Base-by-base conservation (phyloP, 1,284 basidiomycete species). In the Sphaerobolus stellatus region DNA sequence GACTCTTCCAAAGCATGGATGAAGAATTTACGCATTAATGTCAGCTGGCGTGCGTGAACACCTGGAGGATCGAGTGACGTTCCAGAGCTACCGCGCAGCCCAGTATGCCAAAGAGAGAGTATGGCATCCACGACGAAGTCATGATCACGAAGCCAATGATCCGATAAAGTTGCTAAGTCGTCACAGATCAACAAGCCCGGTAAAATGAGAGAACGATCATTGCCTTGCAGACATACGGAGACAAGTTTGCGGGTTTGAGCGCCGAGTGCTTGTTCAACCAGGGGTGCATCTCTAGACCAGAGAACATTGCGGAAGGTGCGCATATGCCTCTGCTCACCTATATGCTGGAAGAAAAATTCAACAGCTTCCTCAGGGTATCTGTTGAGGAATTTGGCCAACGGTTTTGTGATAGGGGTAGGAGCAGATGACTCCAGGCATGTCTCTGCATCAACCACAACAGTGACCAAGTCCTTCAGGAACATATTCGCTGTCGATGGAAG, bases 361-460 rank as follows among this genome's bases (percentile, higher is more conserved):
- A 92, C 80, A 3, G 93, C 88, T 64, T 98, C 92, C 2, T 74
- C 75, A 2, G 94, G 89, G 70, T 98, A 99, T 24, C 92, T 84
- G 71, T 98, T 86, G 25, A 99, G 80, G 71, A 93, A 99, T 68
- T 88, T 88, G 16, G 90, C 93, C 41, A 99, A 75, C 20, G 95
- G 95, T 61, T 93, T 88, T 0, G 96, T 98, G 74, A 99, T 98
- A 0, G 95, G 94, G 61, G 90, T 98, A 47, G 82, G 82, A 4
- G 87, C 86, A 1, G 92, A 92, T 65, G 96, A 96, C 61, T 94
- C 90, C 72, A 99, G 85, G 61, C 88, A 83, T 1, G 88, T 80
- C 73, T 99, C 97, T 5, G 94, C 95, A 63, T 96, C 89, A n/a
- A 98, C 94, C 48, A 99, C 87, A 7, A 86, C 81, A 57, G 87